Base-by-base conservation (phyloP, 1,284 basidiomycete genomes). In the Cerrena zonata region DNA sequence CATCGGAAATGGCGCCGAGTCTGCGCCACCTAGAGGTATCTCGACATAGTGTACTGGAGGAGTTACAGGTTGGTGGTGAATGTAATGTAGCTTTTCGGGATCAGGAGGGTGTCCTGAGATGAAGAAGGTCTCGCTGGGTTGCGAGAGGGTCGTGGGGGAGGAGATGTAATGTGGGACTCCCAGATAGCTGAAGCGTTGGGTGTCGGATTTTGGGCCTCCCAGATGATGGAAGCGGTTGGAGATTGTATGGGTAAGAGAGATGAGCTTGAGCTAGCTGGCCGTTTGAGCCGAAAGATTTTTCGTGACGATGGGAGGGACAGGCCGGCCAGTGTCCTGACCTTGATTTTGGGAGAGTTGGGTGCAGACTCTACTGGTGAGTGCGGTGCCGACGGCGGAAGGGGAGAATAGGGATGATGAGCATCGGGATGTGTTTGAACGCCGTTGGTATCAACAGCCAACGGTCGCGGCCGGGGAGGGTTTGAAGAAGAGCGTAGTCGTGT, bases 261-360 rank as follows among this genome's bases (percentile, higher is more conserved):
- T 38, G 52, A 25, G 45, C 49, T 50, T 47, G 62, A 56, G 52
- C 57, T 58, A 11, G 59, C 55, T 34, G 62, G 59, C 2, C 62
- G 59, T 38, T 56, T 60, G 26, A 63, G 47, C 21, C 60, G 60
- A 44, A 60, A 58, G 13, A 57, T 34, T 49, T 48, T 58, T 22
- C 56, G 58, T 5, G 48, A 48, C 48, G 38, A 25, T 45, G 38
- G 12, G 50, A 48, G 40, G 25, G 12, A 21, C 19, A 38, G 7
- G 22, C 46, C 30, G 46, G n/a, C 34, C 18, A 48, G 46, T 5
- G 46, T n/a, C 5, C 39, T 39, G 4, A 21, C 30, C 19, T 37
- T 40, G 13, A 30, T 15, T 25, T 19, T 39, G 21, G 46, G 46
- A 21, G 46, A 39, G 19, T 5, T 10, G 15, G 46, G 46, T 15